Base-by-base conservation (phyloP, 2,329 filamentous ascomycete genomes). In the Nothophoma quercina region DNA sequence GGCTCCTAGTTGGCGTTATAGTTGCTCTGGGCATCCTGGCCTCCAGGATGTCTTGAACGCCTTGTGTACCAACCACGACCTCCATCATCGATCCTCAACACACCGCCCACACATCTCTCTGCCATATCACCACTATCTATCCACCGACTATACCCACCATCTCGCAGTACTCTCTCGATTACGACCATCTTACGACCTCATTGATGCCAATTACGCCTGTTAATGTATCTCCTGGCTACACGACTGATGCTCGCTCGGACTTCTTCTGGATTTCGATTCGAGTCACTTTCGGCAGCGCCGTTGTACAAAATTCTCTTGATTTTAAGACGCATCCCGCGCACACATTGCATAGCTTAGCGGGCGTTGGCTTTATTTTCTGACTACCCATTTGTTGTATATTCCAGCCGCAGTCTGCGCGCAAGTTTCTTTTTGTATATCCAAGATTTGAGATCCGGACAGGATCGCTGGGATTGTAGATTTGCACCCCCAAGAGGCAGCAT, bases 11-110 rank as follows among this genome's bases (percentile, higher is more conserved):
- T 33, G 50, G 50, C 23, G 50, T 53, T 43, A 47, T 51, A 32
- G 26, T 41, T 30, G 39, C 65, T 42, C 57, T 76, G 32, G 74
- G 71, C 35, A 66, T 75, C 43, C 60, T 75, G 36, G 71, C 69
- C 40, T 73, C 73, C 33, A 62, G 65, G 44, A 74, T 74, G 70
- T 60, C n/a, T n/a, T n/a, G 58, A 48, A 65, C 43, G 38, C 34
- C 18, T 32, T 19, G 38, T 16, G 28, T 32, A 38, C 34, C 36
- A 42, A 33, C 21, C 22, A 36, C 47, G 38, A 39, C 33, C 36
- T 33, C 39, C 48, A 47, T 49, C 26, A 55, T 42, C 38, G 35
- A 42, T 34, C 43, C 10, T 18, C 28, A 30, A 36, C 30, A 46
- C 46, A 53, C 38, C 29, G 30, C 32, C 41, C 40, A 21, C 49